These are phyloP conservation scores for Avicennia marina DNA, from an alignment of 257 asterid species.

Conservation along the genomic window DNA sequence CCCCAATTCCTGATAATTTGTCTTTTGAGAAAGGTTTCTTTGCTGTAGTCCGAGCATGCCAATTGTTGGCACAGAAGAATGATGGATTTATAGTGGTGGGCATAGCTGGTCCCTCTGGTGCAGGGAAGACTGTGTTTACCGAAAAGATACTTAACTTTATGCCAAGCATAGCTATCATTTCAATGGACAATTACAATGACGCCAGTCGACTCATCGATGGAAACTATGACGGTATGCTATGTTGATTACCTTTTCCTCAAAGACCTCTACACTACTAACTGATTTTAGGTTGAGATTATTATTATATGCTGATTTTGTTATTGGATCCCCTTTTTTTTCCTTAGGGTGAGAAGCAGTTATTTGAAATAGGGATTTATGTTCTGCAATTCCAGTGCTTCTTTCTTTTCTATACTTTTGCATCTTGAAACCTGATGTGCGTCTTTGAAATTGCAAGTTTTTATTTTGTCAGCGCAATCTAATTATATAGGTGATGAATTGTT, in stretches of 20 bases:
- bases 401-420: no score
- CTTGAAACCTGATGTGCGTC: no score
- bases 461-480: no score
- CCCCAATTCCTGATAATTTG: constrained; percentile 61
- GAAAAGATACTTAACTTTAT: constrained; percentile 69
- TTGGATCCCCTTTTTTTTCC: constrained; percentile 9
- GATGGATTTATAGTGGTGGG: constrained; percentile 84
- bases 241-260: constrained; percentile 4
- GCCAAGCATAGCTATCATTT: constrained; percentile 91
- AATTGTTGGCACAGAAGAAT: constrained; percentile 74
- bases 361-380: background rate
- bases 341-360: background rate
- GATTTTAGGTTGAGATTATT: constrained; percentile 8
- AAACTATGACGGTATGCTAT: constrained; percentile 90
- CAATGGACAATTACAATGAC: constrained; percentile 98
- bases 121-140: constrained; percentile 84
- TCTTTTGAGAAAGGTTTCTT: constrained; percentile 98
- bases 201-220: constrained; percentile 96
- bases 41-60: constrained; percentile 86
- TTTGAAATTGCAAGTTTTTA: no score
- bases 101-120: constrained; percentile 97
- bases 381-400: background rate
- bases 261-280: background rate
- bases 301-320: constrained; percentile 7
- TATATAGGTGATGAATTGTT: constrained; percentile 1